These are phyloP conservation scores for Dactylellina sp. DNA, from an alignment of 2,329 filamentous ascomycete species.

Conservation along the genomic window DNA sequence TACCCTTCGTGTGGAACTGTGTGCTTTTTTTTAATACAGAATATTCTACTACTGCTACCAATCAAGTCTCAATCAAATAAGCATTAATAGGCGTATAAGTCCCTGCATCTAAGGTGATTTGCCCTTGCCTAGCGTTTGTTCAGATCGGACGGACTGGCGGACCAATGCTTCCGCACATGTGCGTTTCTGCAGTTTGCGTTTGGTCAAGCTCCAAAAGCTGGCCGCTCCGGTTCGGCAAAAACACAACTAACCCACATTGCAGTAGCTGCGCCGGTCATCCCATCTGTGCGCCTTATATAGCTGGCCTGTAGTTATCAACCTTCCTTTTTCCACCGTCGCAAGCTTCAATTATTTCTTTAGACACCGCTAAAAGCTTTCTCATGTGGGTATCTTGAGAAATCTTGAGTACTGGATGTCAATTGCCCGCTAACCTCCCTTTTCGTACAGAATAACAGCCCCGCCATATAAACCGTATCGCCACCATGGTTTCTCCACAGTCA, in stretches of 20 bases:
- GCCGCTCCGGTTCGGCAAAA: constrained; percentile 46
- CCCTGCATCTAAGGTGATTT: background rate
- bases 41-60: background rate
- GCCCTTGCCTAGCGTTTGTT: too few species aligned
- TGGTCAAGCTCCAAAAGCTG: background rate
- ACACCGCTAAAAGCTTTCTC: too few species aligned
- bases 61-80: background rate
- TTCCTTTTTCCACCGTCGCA: background rate
- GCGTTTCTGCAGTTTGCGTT: constrained; percentile 6
- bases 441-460: background rate
- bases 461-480: constrained; percentile 1
- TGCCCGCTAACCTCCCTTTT: constrained; percentile 16
- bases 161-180: constrained; percentile 52
- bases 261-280: background rate
- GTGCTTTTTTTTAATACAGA: constrained; percentile 6
- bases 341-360: background rate
- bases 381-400: too few species aligned
- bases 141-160: constrained; percentile 22
- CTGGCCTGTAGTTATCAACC: constrained; percentile 20
- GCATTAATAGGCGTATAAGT: too few species aligned
- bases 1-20: constrained; percentile 21
- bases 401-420: background rate
- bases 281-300: constrained; percentile 18
- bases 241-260: too few species aligned
- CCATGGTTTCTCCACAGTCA: constrained; percentile 64